Evolutionary conservation across 2,329 filamentous ascomycete species (phyloP).

Genomic region (Capronia coronata): DNA sequence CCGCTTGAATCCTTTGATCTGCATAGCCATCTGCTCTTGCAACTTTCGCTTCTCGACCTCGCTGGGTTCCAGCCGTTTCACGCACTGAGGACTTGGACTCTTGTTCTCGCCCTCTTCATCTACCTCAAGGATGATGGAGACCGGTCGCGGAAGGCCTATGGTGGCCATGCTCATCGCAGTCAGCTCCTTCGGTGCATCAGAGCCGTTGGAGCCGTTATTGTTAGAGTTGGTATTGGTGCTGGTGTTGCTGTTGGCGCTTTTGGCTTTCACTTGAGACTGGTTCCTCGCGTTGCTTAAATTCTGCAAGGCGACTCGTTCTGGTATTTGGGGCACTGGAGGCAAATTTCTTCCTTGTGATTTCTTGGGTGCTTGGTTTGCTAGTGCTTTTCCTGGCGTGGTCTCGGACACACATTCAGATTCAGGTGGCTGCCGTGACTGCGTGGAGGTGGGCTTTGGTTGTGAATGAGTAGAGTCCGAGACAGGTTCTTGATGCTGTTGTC

Average conservation of each 20-base stretch:
- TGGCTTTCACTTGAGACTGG: slow-evolving; percentile 8
- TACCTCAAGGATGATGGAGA: slow-evolving; percentile 26
- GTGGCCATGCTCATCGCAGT: neutral
- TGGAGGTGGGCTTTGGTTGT: slow-evolving; percentile 3
- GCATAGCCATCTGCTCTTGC: slow-evolving; percentile 8
- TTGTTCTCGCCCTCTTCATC: slow-evolving; percentile 20
- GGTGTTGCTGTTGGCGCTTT: slow-evolving; percentile 3
- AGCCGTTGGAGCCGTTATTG: neutral
- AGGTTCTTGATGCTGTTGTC: slow-evolving; percentile 19
- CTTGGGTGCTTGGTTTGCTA: neutral
- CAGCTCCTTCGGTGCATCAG: slow-evolving; percentile 1
- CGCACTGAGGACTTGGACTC: slow-evolving; percentile 5
- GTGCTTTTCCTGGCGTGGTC: slow-evolving; percentile 6
- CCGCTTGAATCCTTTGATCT: slow-evolving; percentile 8
- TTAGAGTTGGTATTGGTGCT: slow-evolving; percentile 2
- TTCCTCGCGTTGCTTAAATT: slow-evolving; percentile 18
- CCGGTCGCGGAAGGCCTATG: slow-evolving; percentile 15
- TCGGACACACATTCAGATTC: neutral
- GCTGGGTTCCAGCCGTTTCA: neutral
- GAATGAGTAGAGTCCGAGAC: neutral
- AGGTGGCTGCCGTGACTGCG: neutral
- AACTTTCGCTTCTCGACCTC: slow-evolving; percentile 6
- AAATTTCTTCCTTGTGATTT: slow-evolving; percentile 3
- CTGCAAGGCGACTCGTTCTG: slow-evolving; percentile 15
- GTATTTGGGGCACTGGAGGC: slow-evolving; percentile 14